Percentiles rank a stretch among this genome's conserved stretches.
Conservation (phyloP, 2,329 filamentous ascomycete genomes). For the Fusarium pilosicola region DNA sequence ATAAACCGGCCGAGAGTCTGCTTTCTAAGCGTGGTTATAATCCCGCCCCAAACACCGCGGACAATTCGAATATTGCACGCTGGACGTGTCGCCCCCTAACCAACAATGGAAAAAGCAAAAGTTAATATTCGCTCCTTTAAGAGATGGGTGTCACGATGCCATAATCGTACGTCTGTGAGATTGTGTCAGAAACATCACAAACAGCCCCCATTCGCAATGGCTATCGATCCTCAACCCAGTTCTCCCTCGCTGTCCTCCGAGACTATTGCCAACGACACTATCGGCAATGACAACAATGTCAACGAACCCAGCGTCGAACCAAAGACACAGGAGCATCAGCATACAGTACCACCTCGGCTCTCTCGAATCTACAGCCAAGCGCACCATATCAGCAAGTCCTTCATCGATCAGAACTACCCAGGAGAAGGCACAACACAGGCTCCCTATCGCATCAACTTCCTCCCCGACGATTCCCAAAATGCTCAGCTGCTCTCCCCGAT, state of each 20-base stretch:
- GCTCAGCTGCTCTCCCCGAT: slow-evolving; percentile 65
- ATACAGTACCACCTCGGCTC: rapidly evolving
- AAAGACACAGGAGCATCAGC: background rate
- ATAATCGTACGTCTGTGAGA: background rate
- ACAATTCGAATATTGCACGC: rapidly evolving
- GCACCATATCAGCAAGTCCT: background rate
- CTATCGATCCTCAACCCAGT: background rate
- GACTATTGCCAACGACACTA: background rate
- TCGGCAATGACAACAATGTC: background rate
- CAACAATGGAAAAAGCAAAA: background rate
- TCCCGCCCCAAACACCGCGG: slow-evolving; percentile 10
- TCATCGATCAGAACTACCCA: slow-evolving; percentile 52
- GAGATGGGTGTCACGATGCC: background rate
- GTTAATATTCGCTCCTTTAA: background rate
- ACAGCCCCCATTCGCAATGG: background rate
- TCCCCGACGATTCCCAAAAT: slow-evolving; percentile 73
- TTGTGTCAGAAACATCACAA: background rate
- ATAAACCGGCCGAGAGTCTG: no score
- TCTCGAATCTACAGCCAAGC: background rate
- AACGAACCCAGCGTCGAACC: background rate
- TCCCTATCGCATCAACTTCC: slow-evolving; percentile 75
- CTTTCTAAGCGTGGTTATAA: background rate
- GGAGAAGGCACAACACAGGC: slow-evolving; percentile 72
- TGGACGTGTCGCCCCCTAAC: background rate
- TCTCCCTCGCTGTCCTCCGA: background rate